Evolutionary conservation across 2,329 filamentous ascomycete genomes (phyloP), one percentile per base, ranked within the genome.

Genomic region (Pseudogymnoascus pannorum): DNA sequence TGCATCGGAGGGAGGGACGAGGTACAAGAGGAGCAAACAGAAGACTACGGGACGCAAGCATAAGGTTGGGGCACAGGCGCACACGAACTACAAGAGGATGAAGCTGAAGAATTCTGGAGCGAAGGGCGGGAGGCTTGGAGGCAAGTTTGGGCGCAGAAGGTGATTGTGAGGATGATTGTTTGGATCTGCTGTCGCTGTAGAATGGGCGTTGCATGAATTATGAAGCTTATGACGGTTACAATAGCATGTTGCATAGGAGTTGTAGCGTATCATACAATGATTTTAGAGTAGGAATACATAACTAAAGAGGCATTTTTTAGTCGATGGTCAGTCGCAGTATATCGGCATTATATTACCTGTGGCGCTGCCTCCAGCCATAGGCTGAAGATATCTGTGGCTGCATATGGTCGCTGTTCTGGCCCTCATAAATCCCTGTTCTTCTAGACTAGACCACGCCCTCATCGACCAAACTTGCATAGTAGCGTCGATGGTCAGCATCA

Each of bases 81-180:
- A 87, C 67, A 79, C 84, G 64, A 88, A 88, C 74, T 88, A 87
- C 72, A 84, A 84, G 71, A 75, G 83, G 61, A 71, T 88, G 63
- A 88, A 88, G 76, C 74, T 88, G 69, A 78, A 77, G 67, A 87
- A 86, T 67, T 74, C 77, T 2, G 85, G 84, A 3, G 74, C 81
- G n/a, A 87, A 87, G 72, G 85, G 84, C 1, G 83, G 83, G 3
- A 77, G 81, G 18, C 81, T 77, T 68, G 81, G 80, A 62, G 85
- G 82, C 71, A 78, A 78, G 60, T 87, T 87, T 70, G 77, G 83
- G 61, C 76, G 84, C 64, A 77, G 78, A 68, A 74, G 71, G 64
- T 76, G 64, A 36, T 42, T 42, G 20, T 58, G 58, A 38, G 29
- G 35, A 36, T 58, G 12, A 11, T 3, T 58, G 57, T 20, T 24